These are phyloP conservation scores for Morella rubra DNA, from an alignment of 306 rosid genomes.

Conservation along the genomic window DNA sequence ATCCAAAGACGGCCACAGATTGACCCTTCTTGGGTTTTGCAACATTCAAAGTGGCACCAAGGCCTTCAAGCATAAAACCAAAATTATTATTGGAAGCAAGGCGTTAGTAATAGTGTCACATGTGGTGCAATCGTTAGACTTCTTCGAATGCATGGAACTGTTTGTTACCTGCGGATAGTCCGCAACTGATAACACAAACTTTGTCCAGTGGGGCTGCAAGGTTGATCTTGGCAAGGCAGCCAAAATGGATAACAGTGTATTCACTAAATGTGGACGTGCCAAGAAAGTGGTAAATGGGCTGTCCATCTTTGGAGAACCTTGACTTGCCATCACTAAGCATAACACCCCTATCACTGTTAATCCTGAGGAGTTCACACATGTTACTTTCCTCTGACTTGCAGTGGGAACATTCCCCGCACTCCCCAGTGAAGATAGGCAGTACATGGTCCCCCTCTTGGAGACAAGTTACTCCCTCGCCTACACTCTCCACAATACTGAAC, in stretches of 20 bases:
- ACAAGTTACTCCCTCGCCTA: constrained; percentile 85
- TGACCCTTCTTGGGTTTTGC: constrained; percentile 84
- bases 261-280: constrained; percentile 94
- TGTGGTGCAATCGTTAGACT: neutral
- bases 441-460: constrained; percentile 84
- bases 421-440: constrained; percentile 91
- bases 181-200: constrained; percentile 89
- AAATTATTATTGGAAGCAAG: neutral
- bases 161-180: constrained; percentile 75
- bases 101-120: neutral
- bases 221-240: constrained; percentile 81
- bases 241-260: constrained; percentile 74
- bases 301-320: constrained; percentile 69
- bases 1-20: constrained; percentile 72
- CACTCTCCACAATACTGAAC: constrained; percentile 68
- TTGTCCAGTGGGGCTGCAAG: constrained; percentile 90
- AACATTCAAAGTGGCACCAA: constrained; percentile 86
- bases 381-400: constrained; percentile 90
- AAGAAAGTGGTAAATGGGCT: constrained; percentile 74
- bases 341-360: constrained; percentile 79
- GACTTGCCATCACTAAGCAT: constrained; percentile 66
- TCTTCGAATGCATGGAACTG: neutral
- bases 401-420: constrained; percentile 77
- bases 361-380: constrained; percentile 87
- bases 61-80: constrained; percentile 43